A percentile compares a stretch with the other conserved stretches of the same genome.
Conservation (phyloP, 2,329 filamentous ascomycete species). For the Microdochium paspali region DNA sequence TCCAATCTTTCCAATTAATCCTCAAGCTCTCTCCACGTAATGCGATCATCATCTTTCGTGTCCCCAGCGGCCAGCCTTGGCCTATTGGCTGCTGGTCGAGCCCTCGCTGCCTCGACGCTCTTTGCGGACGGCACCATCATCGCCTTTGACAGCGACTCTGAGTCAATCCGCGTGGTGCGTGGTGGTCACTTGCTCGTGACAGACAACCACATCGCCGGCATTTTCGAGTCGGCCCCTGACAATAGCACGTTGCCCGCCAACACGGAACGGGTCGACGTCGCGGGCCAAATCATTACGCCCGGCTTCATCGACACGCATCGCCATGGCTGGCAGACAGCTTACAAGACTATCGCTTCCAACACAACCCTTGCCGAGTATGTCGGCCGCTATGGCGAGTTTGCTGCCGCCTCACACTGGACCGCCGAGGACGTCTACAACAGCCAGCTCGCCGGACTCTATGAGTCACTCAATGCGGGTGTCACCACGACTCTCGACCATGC, state of each 20-base stretch:
- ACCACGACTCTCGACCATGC: slow-evolving; percentile 41
- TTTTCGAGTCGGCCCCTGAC: slow-evolving; percentile 14
- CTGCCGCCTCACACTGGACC: slow-evolving; percentile 20
- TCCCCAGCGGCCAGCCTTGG: neutral
- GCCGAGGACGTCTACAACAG: slow-evolving; percentile 35
- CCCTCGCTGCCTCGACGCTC: slow-evolving; percentile 10
- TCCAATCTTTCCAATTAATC: too few relatives aligned
- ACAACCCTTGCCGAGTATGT: slow-evolving; percentile 39
- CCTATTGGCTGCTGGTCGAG: neutral
- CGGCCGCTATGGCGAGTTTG: slow-evolving; percentile 25
- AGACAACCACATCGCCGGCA: slow-evolving; percentile 21
- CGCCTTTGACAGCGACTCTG: slow-evolving; percentile 22
- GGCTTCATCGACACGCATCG: slow-evolving; percentile 50
- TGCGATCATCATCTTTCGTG: neutral
- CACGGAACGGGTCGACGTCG: slow-evolving; percentile 35
- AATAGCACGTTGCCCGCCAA: slow-evolving; percentile 12
- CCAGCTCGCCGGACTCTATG: slow-evolving; percentile 35
- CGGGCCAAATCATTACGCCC: slow-evolving; percentile 40
- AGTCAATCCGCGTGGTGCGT: slow-evolving; percentile 25
- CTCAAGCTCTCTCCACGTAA: neutral
- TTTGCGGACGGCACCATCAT: slow-evolving; percentile 28
- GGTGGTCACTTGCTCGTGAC: slow-evolving; percentile 29
- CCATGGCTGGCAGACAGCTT: slow-evolving; percentile 45
- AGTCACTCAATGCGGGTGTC: slow-evolving; percentile 41
- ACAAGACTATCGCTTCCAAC: slow-evolving; percentile 42